phyloP scores from a whole-genome alignment of 2,329 filamentous ascomycete species.

The Epichloe gansuensis region DNA sequence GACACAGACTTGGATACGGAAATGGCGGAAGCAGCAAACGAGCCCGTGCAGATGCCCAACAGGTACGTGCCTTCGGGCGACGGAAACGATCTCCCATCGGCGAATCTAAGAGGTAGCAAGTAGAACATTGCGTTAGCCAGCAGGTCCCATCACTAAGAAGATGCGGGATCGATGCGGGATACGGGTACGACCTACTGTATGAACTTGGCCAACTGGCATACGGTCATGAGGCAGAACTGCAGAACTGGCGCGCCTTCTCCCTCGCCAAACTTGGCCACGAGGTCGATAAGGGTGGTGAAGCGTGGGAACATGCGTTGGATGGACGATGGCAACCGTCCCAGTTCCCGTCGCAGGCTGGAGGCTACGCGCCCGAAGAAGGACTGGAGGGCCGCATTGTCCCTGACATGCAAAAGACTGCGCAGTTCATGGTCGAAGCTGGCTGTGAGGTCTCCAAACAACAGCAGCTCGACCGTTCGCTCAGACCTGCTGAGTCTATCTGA shows the following conservation, averaged over 20 bases:
- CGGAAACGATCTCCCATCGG: too few relatives aligned
- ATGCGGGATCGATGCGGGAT: too few relatives aligned
- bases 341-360: slow-evolving; percentile 11
- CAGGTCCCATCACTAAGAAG: too few relatives aligned
- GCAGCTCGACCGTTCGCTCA: background rate
- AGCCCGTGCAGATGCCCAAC: too few relatives aligned
- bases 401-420: slow-evolving; percentile 11
- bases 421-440: slow-evolving; percentile 12
- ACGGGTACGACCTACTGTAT: slow-evolving; percentile 9
- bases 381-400: slow-evolving; percentile 12
- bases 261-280: slow-evolving; percentile 12
- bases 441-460: slow-evolving; percentile 16
- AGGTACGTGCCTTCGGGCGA: too few relatives aligned
- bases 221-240: slow-evolving; percentile 12
- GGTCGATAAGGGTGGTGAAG: slow-evolving; percentile 17
- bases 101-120: too few relatives aligned
- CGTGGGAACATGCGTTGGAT: slow-evolving; percentile 14
- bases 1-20: too few relatives aligned
- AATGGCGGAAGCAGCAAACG: too few relatives aligned
- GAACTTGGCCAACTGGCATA: slow-evolving; percentile 15
- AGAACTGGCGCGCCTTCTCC: slow-evolving; percentile 10
- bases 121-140: too few relatives aligned
- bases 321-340: slow-evolving; percentile 9
- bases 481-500: too few relatives aligned
- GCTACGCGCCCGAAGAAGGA: slow-evolving; percentile 15